Base-by-base conservation (phyloP, 768 basidiomycete species). In the Serpula lacrymans region DNA sequence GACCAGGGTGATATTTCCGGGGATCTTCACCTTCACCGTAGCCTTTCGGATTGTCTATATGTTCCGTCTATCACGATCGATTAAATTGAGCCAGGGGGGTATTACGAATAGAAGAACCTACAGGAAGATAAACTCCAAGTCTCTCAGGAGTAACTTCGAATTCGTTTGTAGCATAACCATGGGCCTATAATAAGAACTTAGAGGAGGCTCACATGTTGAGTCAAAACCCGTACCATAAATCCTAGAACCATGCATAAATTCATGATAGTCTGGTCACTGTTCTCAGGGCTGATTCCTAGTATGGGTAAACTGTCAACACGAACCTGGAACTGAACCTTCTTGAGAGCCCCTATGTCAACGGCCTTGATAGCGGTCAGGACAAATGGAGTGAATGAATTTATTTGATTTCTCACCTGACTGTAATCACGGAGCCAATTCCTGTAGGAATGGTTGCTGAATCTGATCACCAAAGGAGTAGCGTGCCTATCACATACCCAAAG, bases 21-120 rank as follows among this genome's bases (percentile, higher is more conserved):
- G 93, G 78, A 59, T 97, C 91, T 59, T 88, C 82, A 20, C 84
- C 84, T 13, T 80, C 81, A 1, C 84, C 88, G 51, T 92, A 94
- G 10, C 89, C 90, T 59, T 87, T 89, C 2, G 90, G 91, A 53
- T 95, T 95, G 57, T 95, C 91, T 53, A 93, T 92, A 58, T 95
- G 91, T 59, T 92, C 87, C 0, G 74, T 77, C 81, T 86, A 25
- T 34, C n/a, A 33, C 22, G 17, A 27, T 13, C 33, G 11, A 25
- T 26, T 23, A 16, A 34, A 13, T 17, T 13, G 13, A 2, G 1
- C 22, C n/a, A 28, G 24, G 6, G 47, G 38, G 9, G 22, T 33
- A 16, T 49, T 51, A 13, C 6, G 11, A 10, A 28, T 35, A n/a
- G 22, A 25, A 29, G 42, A 3, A 72, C 70, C 48, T 37, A 84